A percentile compares a stretch with the other conserved stretches of the same genome.
These are phyloP conservation scores for Rugosomyces carneus DNA, from an alignment of 1,284 basidiomycete genomes.

Conservation along the genomic window DNA sequence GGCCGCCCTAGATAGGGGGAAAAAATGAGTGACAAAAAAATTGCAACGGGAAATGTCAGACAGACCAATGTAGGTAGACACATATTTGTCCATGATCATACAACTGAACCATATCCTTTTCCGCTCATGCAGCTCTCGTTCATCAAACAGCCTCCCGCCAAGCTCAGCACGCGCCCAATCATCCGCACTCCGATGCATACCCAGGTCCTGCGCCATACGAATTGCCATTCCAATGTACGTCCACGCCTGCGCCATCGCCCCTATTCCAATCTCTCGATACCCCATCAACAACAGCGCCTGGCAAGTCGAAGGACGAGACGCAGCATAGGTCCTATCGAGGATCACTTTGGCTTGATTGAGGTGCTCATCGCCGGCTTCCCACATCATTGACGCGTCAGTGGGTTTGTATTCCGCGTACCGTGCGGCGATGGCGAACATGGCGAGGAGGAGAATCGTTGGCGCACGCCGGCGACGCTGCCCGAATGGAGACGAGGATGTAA, in stretches of 20 bases:
- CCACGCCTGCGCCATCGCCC: slow-evolving; percentile 85
- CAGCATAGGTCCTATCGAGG: slow-evolving; percentile 62
- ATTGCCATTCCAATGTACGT: slow-evolving; percentile 75
- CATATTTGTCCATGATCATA: slow-evolving; percentile 76
- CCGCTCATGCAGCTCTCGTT: slow-evolving; percentile 66
- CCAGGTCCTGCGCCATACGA: slow-evolving; percentile 82
- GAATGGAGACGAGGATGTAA: slow-evolving; percentile 28
- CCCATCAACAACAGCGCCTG: slow-evolving; percentile 76
- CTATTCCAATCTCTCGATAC: slow-evolving; percentile 80
- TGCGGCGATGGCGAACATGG: slow-evolving; percentile 74
- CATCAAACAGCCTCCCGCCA: slow-evolving; percentile 55
- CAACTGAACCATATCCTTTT: slow-evolving; percentile 80
- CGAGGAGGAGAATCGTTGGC: slow-evolving; percentile 63
- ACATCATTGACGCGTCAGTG: slow-evolving; percentile 57
- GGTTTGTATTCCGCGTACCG: slow-evolving; percentile 52
- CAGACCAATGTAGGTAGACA: slow-evolving; percentile 72
- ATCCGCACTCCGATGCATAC: slow-evolving; percentile 79
- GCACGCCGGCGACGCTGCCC: slow-evolving; percentile 40
- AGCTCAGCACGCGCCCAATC: slow-evolving; percentile 56
- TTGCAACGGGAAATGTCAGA: neutral
- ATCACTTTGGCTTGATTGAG: slow-evolving; percentile 63
- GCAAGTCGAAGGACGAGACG: slow-evolving; percentile 59
- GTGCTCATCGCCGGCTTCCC: slow-evolving; percentile 75
- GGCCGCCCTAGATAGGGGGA: slow-evolving; percentile 45
- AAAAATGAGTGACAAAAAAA: slow-evolving; percentile 7